phyloP scores from a whole-genome alignment of 305 asterid species.

The Coffea humblotiana region DNA sequence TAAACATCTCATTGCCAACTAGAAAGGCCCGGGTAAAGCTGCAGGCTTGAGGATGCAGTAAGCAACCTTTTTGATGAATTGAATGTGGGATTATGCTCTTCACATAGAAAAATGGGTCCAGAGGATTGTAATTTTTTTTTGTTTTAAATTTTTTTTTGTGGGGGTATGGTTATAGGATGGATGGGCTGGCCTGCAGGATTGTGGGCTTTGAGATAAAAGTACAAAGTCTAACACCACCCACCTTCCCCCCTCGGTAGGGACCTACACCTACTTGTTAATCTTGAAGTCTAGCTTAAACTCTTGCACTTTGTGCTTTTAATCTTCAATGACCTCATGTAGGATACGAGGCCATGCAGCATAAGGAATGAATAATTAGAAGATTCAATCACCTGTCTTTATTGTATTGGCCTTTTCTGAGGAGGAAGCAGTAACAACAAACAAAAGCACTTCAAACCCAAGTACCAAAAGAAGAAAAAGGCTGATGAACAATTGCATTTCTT shows the following conservation, averaged over 20 bases:
- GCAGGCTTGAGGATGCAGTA: conserved; percentile 21
- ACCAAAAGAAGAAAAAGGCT: not conserved
- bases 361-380: conserved; percentile 7
- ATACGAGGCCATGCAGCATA: conserved; percentile 14
- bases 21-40: conserved; percentile 34
- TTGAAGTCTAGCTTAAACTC: not conserved
- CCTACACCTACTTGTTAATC: not conserved
- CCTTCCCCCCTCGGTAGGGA: not conserved
- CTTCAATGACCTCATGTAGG: not conserved
- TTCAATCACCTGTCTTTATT: not conserved
- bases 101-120: not conserved
- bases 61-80: conserved; percentile 17
- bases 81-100: conserved; percentile 4
- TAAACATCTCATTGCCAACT: conserved; percentile 46
- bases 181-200: not conserved
- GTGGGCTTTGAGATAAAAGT: not conserved
- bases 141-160: no score
- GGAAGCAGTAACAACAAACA: not conserved
- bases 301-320: not conserved
- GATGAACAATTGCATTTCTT: not conserved
- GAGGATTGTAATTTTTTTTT: not conserved
- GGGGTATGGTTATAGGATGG: not conserved
- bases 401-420: not conserved
- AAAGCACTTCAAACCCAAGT: not conserved
- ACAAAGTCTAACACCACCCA: not conserved